Conservation (phyloP, 2,329 filamentous ascomycete genomes). For the Aciculosporium take region DNA sequence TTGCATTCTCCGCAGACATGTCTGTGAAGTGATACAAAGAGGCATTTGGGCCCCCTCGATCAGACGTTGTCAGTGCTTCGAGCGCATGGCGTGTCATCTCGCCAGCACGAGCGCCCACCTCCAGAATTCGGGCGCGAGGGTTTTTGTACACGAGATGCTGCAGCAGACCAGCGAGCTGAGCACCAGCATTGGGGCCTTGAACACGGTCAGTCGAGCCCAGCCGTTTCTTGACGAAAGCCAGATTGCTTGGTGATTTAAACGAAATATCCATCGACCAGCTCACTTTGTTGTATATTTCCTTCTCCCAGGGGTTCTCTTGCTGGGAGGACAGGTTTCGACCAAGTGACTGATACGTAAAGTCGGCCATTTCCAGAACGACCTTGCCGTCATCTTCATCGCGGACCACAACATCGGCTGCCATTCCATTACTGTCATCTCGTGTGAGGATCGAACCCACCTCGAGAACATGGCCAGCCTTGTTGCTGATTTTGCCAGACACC, state of each 20-base stretch:
- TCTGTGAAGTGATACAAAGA: not conserved
- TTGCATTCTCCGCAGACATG: not conserved
- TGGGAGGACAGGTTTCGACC: not conserved
- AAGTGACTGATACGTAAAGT: not conserved
- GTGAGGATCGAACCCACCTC: not conserved
- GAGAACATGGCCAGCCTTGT: not conserved
- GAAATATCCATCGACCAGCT: not conserved
- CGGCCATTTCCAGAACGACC: not conserved
- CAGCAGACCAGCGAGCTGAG: not conserved
- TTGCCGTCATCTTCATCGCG: not conserved
- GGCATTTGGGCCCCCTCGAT: not conserved
- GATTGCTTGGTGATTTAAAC: not conserved
- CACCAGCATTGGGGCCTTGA: not conserved
- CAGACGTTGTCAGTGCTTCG: not conserved
- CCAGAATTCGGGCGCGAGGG: not conserved
- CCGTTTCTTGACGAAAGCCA: not conserved
- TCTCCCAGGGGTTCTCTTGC: not conserved
- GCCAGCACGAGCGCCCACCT: not conserved
- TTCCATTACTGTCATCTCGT: not conserved
- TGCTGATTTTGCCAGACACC: not conserved
- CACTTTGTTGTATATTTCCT: not conserved
- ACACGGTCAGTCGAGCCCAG: not conserved
- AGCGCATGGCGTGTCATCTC: not conserved
- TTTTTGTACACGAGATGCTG: not conserved
- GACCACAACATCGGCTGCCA: not conserved